phyloP scores from a whole-genome alignment of 2,329 filamentous ascomycete genomes.

The Fusarium xylarioides region DNA sequence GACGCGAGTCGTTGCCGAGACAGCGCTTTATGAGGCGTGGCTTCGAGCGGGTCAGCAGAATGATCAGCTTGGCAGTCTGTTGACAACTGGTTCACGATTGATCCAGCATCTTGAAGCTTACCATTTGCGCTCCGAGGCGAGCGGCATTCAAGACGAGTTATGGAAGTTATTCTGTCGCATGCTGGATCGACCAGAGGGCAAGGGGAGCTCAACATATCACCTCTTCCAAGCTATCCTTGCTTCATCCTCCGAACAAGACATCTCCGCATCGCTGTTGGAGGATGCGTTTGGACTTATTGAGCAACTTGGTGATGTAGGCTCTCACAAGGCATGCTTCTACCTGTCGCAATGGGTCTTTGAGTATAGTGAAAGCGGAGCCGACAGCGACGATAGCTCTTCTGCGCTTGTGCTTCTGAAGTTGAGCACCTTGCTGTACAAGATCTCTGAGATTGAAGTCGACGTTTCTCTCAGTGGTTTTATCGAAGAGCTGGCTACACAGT shows the following conservation, averaged over 20 bases:
- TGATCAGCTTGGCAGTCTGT: neutral
- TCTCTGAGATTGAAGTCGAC: neutral
- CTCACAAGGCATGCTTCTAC: neutral
- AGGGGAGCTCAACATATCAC: neutral
- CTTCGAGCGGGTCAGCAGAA: neutral
- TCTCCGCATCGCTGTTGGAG: accelerated
- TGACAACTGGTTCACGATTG: neutral
- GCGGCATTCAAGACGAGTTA: neutral
- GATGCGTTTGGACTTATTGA: neutral
- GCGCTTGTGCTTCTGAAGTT: neutral
- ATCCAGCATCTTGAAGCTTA: neutral
- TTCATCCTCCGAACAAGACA: neutral
- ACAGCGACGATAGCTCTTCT: neutral
- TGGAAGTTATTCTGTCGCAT: neutral
- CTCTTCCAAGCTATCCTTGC: neutral
- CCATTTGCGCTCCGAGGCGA: accelerated
- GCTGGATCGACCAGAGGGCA: neutral
- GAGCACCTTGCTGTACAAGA: neutral
- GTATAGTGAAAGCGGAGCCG: neutral
- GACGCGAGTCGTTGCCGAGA: neutral
- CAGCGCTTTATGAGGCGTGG: neutral
- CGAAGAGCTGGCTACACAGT: neutral
- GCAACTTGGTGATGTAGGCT: neutral
- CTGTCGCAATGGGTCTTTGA: neutral
- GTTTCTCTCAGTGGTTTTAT: neutral